Conservation (phyloP, 139 green algal genomes). For the Protoeuglena noctilucae region DNA sequence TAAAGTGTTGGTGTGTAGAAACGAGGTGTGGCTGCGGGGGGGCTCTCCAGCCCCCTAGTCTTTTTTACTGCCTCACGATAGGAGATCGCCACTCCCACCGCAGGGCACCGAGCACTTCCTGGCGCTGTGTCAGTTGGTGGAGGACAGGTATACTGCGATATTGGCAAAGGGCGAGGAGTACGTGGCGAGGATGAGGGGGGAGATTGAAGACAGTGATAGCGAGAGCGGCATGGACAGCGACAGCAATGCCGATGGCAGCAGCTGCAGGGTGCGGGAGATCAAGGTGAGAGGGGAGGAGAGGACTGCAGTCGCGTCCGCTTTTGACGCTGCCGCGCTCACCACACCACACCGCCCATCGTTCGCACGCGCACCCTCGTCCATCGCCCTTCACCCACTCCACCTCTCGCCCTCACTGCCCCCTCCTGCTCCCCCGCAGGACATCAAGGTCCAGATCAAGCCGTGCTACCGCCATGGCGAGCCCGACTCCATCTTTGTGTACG, state of each 20-base stretch:
- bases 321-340: no score
- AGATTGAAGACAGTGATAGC: conserved; percentile 2
- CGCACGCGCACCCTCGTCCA: no score
- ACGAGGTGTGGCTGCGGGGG: no score
- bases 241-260: conserved; percentile 11
- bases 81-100: neutral
- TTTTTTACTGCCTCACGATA: conserved; percentile 6
- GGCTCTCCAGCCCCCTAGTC: conserved; percentile 1
- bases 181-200: neutral
- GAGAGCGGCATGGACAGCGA: conserved; percentile 6
- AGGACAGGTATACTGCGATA: conserved; percentile 1
- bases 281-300: neutral
- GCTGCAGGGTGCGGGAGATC: conserved; percentile 2
- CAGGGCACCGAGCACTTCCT: conserved; percentile 25
- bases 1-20: no score
- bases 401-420: neutral
- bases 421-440: neutral
- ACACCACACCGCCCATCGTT: no score
- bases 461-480: no score
- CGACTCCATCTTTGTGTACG: no score
- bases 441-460: no score
- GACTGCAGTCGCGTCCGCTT: neutral
- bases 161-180: conserved; percentile 1
- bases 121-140: conserved; percentile 16
- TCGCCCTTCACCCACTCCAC: no score